Percentiles rank a stretch among this genome's conserved stretches.
Evolutionary conservation across 257 asterid genomes (phyloP).

Genomic region (Phtheirospermum japonicum): DNA sequence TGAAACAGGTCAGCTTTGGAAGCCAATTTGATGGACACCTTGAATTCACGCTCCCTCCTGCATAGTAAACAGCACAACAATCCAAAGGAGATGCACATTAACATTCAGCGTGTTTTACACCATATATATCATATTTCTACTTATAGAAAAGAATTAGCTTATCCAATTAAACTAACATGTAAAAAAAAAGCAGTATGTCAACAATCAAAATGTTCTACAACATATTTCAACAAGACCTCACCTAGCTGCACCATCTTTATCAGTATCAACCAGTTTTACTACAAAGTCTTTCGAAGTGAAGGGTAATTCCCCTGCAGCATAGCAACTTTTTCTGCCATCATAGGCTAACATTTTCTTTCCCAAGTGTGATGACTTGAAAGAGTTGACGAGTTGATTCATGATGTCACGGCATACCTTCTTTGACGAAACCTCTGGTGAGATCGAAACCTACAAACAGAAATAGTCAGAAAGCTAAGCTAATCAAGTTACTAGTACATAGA

Average conservation of each 20-base stretch:
- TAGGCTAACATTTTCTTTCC: conserved; percentile 50
- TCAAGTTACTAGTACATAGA: not conserved
- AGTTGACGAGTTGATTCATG: conserved; percentile 31
- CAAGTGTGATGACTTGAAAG: conserved; percentile 37
- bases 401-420: conserved; percentile 55
- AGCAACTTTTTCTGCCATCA: conserved; percentile 74
- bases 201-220: not conserved
- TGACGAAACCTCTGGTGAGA: conserved; percentile 59
- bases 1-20: conserved; percentile 58
- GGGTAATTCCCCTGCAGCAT: conserved; percentile 67
- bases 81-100: not conserved
- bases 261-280: conserved; percentile 34
- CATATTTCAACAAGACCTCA: conserved; percentile 16
- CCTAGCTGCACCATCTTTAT: conserved; percentile 35
- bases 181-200: not conserved
- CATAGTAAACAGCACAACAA: conserved; percentile 10
- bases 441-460: conserved; percentile 43
- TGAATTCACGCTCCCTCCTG: conserved; percentile 67
- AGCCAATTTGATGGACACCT: conserved; percentile 59
- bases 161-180: not conserved
- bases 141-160: not conserved
- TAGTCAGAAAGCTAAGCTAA: not conserved
- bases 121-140: not conserved
- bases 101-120: too few relatives aligned
- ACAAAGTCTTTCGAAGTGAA: conserved; percentile 61